Evolutionary conservation across 345 rosid species (phyloP).

Genomic region (Pistacia integerrima): DNA sequence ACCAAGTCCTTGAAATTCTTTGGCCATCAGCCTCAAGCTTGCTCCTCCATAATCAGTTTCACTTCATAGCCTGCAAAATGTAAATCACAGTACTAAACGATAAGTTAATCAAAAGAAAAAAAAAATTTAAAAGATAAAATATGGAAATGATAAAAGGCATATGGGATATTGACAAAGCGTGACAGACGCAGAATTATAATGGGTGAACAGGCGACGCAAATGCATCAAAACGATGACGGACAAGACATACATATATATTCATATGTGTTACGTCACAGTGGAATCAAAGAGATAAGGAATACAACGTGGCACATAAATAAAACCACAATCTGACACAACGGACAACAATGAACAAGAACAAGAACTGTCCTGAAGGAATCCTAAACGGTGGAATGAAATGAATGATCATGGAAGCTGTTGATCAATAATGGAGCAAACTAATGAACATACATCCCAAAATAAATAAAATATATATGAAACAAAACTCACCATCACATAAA

Average conservation of each 20-base stretch:
- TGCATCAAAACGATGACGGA: not conserved
- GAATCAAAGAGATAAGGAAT: conserved; percentile 4
- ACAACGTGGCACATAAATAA: conserved; percentile 17
- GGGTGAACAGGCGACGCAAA: not conserved
- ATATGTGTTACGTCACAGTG: not conserved
- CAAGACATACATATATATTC: not conserved
- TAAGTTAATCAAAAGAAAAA: not conserved
- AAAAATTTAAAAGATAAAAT: not conserved
- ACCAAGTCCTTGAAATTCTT: not conserved
- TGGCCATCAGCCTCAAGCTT: not conserved
- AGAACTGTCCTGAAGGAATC: conserved; percentile 1
- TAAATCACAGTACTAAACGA: not conserved
- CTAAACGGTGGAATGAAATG: not conserved
- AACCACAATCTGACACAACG: conserved; percentile 2
- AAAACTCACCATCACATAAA: conserved; percentile 44
- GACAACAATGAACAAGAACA: not conserved
- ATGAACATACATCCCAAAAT: not conserved
- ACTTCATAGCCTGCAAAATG: conserved; percentile 25
- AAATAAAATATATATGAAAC: not conserved
- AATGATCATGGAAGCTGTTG: conserved; percentile 7
- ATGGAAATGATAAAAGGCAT: not conserved
- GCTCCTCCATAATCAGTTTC: not conserved
- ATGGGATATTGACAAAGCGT: not conserved
- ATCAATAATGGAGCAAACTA: not conserved
- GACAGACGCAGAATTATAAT: not conserved